Conservation (phyloP, 2,329 filamentous ascomycete species). For the Camptophora hylomeconis region DNA sequence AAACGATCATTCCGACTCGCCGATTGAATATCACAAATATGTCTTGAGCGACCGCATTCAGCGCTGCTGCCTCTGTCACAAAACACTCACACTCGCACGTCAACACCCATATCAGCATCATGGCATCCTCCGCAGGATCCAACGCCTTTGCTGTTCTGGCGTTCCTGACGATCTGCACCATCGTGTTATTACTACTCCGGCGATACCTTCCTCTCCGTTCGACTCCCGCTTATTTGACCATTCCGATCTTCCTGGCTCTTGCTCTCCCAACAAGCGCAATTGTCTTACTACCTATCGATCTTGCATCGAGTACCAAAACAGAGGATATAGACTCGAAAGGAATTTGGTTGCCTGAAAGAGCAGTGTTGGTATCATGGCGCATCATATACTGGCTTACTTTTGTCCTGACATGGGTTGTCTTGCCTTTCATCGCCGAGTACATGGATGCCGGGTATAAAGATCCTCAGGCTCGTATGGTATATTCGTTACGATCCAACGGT, state of each 20-base stretch:
- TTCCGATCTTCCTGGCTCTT: slow-evolving; percentile 93
- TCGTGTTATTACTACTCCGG: slow-evolving; percentile 73
- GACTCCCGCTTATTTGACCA: slow-evolving; percentile 76
- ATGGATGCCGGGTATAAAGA: slow-evolving; percentile 88
- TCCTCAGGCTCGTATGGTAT: slow-evolving; percentile 63
- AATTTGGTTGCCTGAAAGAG: slow-evolving; percentile 70
- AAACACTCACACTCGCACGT: too few relatives aligned
- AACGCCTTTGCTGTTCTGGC: slow-evolving; percentile 63
- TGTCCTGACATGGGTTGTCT: slow-evolving; percentile 85
- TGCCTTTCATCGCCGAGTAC: slow-evolving; percentile 88
- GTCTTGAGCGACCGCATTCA: too few relatives aligned
- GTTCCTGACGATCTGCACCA: slow-evolving; percentile 58
- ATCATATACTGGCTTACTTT: slow-evolving; percentile 98
- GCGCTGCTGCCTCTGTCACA: too few relatives aligned
- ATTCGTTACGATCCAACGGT: slow-evolving; percentile 76
- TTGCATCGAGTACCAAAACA: slow-evolving; percentile 69
- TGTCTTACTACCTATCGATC: slow-evolving; percentile 85
- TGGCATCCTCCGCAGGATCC: slow-evolving; percentile 53
- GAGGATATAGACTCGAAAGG: slow-evolving; percentile 55
- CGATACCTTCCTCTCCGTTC: slow-evolving; percentile 82
- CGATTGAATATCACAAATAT: too few relatives aligned
- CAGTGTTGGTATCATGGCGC: slow-evolving; percentile 79
- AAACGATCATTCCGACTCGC: too few relatives aligned
- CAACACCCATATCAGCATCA: slow-evolving; percentile 5
- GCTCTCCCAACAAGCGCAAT: slow-evolving; percentile 85